A percentile compares a stretch with the other conserved stretches of the same genome.
Evolutionary conservation across 306 rosid genomes (phyloP).

Genomic region (Aeschynomene evenia): DNA sequence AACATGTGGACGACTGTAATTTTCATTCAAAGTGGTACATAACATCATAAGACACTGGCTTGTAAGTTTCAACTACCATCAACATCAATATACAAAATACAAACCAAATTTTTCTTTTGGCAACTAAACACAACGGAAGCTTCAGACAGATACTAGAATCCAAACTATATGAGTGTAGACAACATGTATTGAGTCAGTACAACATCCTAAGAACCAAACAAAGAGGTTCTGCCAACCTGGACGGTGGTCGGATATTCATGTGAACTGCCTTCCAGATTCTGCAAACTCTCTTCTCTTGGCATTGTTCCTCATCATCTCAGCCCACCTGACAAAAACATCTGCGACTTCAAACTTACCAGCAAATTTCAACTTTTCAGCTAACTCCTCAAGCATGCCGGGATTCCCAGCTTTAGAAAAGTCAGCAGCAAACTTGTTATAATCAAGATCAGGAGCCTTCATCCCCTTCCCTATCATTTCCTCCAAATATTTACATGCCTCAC

Average conservation of each 20-base stretch:
- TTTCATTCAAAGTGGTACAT: conserved; percentile 36
- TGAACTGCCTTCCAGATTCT: conserved; percentile 20
- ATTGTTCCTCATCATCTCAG: conserved; percentile 70
- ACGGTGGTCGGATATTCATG: conserved; percentile 20
- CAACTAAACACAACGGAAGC: background rate
- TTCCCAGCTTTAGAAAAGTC: conserved; percentile 78
- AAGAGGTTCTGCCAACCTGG: background rate
- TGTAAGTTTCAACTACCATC: conserved; percentile 16
- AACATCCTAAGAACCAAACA: background rate
- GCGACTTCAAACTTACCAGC: conserved; percentile 81
- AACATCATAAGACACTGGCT: conserved; percentile 25
- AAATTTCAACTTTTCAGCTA: conserved; percentile 72
- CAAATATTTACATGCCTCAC: conserved; percentile 71
- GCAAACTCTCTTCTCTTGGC: conserved; percentile 48
- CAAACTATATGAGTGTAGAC: background rate
- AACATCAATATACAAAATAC: conserved; percentile 17
- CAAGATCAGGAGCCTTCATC: conserved; percentile 90
- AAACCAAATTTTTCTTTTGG: background rate
- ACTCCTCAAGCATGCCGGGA: conserved; percentile 67
- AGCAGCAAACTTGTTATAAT: conserved; percentile 77
- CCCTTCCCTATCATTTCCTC: conserved; percentile 88
- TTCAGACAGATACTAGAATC: background rate
- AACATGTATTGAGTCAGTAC: background rate
- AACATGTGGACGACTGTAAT: background rate
- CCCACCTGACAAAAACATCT: conserved; percentile 68